Base-by-base conservation (phyloP, 1,139 yeast genomes). In the Geotrichum europaeum region DNA sequence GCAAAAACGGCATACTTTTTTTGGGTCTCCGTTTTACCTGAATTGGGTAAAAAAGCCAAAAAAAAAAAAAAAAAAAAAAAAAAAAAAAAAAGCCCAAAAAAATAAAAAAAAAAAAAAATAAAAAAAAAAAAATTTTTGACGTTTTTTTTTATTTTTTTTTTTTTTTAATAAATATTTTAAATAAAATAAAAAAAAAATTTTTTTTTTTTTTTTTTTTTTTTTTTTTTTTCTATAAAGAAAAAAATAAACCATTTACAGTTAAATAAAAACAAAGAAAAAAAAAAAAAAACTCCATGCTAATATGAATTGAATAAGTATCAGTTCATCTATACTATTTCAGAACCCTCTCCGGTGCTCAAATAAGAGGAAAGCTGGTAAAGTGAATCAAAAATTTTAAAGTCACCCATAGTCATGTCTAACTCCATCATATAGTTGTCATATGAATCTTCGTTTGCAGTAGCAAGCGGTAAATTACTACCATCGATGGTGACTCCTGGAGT, bases 341-440 rank as follows among this genome's bases (percentile, higher is more conserved):
- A 12, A 13, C 36, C n/a, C 18, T 52, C 55, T 30, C 55, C 40
- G 18, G 45, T 40, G 9, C 36, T 45, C 49, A 30, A 40, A n/a
- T 40, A 36, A 22, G 49, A 22, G 20, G 55, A 36, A 9, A 52
- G 43, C 15, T 52, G 55, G 12, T 52, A 52, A 6, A 52, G 47
- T 18, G 55, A 52, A 5, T 52, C 55, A 40, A 52, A 52, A 6
- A 52, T 22, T 18, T 36, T 28, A 12, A 47, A 47, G 10, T 52
- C 55, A 4, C 36, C 36, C 9, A 28, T 36, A 13, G 22, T 52
- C 15, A 36, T 22, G 2, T n/a, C 43, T 4, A 47, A 22, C 18
- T 52, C 55, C 25, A 36, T 13, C 40, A 52, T 28, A n/a, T 34
- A 52, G 49, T 52, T 45, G 34, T 52, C 55, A 7, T 34, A 40